Percentiles rank a stretch among this genome's conserved stretches.
phyloP scores from a whole-genome alignment of 2,329 filamentous ascomycete species.

The Westerdykella aurantiaca region DNA sequence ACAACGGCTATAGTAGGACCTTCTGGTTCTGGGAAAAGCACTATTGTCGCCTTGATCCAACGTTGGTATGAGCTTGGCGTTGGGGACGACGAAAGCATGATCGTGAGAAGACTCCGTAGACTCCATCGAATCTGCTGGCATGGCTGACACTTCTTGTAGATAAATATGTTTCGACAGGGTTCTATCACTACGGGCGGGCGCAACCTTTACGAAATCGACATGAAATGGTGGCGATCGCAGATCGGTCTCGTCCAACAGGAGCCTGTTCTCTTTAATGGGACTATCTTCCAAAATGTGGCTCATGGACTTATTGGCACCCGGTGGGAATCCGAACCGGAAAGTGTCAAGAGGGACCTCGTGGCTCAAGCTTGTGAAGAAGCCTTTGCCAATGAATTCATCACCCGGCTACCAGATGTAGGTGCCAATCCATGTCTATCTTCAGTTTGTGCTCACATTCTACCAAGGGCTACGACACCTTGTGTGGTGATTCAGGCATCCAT shows the following conservation, averaged over 20 bases:
- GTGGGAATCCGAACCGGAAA: constrained; percentile 40
- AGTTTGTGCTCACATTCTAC: constrained; percentile 45
- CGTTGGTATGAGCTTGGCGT: constrained; percentile 64
- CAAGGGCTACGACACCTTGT: constrained; percentile 80
- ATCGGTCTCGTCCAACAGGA: constrained; percentile 90
- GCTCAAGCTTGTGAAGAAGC: constrained; percentile 63
- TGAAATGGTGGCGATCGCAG: constrained; percentile 84
- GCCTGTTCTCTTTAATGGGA: constrained; percentile 79
- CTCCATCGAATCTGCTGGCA: background rate
- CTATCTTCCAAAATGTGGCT: constrained; percentile 82
- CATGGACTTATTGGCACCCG: constrained; percentile 70
- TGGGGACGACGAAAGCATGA: constrained; percentile 6
- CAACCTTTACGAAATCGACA: constrained; percentile 72
- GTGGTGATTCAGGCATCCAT: constrained; percentile 84
- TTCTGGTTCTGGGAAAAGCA: constrained; percentile 88
- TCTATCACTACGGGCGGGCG: constrained; percentile 13
- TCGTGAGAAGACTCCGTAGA: constrained; percentile 2
- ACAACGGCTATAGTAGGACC: constrained; percentile 87
- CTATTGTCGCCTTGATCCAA: constrained; percentile 84
- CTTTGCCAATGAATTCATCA: constrained; percentile 88
- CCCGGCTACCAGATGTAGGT: constrained; percentile 44
- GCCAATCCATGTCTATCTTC: background rate
- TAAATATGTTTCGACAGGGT: constrained; percentile 17
- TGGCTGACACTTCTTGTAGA: background rate
- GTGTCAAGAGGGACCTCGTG: constrained; percentile 61